A percentile compares a stretch with the other conserved stretches of the same genome.
phyloP scores from a whole-genome alignment of 768 basidiomycete genomes.

The Solioccasus polychromus region DNA sequence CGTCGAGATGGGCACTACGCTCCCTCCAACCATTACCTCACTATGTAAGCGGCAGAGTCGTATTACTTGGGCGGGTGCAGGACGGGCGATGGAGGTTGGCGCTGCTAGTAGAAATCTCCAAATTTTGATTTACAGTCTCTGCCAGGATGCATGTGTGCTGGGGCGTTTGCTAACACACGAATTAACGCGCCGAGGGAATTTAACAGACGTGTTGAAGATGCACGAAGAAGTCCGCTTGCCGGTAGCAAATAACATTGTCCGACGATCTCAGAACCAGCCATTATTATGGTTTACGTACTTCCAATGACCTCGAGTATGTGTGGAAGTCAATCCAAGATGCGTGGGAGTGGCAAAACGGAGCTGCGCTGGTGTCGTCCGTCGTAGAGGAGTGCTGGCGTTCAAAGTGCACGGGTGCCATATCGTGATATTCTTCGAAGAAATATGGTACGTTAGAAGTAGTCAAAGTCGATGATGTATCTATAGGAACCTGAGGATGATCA shows the following conservation, averaged over 20 bases:
- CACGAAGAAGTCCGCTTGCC: conserved; percentile 34
- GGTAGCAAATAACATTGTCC: conserved; percentile 23
- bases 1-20: conserved; percentile 46
- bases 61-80: conserved; percentile 49
- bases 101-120: too few relatives aligned
- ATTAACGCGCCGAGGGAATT: conserved; percentile 17
- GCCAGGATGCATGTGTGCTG: conserved; percentile 30
- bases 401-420: too few relatives aligned
- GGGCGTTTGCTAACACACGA: conserved; percentile 28
- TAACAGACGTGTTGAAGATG: conserved; percentile 25
- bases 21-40: conserved; percentile 37
- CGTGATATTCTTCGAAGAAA: too few relatives aligned
- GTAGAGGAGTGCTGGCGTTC: conserved; percentile 10
- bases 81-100: conserved; percentile 49
- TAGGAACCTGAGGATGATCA: too few relatives aligned
- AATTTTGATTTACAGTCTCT: too few relatives aligned
- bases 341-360: conserved; percentile 19
- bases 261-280: conserved; percentile 19
- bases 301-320: conserved; percentile 7
- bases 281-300: conserved; percentile 12
- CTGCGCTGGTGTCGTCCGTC: conserved; percentile 6
- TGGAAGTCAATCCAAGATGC: conserved; percentile 10
- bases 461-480: too few relatives aligned
- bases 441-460: too few relatives aligned
- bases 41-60: conserved; percentile 39